Base-by-base conservation (phyloP, 2,329 filamentous ascomycete genomes). In the Bipolaris zeicola region DNA sequence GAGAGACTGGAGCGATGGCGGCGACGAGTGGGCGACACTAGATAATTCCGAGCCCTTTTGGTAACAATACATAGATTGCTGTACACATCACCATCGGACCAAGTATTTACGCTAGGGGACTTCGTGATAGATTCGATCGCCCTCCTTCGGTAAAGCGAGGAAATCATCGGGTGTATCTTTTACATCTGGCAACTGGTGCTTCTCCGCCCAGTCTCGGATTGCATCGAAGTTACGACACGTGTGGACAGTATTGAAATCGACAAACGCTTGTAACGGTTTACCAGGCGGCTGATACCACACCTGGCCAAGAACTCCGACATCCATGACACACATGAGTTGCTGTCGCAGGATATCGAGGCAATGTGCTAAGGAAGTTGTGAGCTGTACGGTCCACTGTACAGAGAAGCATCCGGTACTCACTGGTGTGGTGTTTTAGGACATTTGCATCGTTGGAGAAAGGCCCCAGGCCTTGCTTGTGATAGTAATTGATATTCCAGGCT, bases 261-360 rank as follows among this genome's bases (percentile, higher is more conserved):
- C 83, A 59, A 85, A 87, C 0, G 85, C 80, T 41, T 76, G 72
- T 0, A 84, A 78, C 0, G 81, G 79, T 7, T 77, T 70, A 1
- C 77, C 64, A 1, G 84, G 79, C 26, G 74, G 71, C 45, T 84
- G 76, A 10, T 81, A 81, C 85, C 86, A 88, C 1, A 88, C 80
- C 63, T 88, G 85, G 6, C 85, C 85, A 0, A 88, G 76, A 0
- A 88, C 80, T 0, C 80, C 85, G 1, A 83, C 81, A 61, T 88
- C 86, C 36, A 83, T 76, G 24, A 81, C 84, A 69, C 86, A 88
- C 83, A 87, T 87, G 22, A 88, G 76, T 16, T 86, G 83, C 64
- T 88, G 86, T 1, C 85, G 83, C 41, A 88, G 61, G 5, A 83
- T 84, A 57, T 88, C 86, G 18, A 88, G 78, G 52, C 86, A 88